Evolutionary conservation across 352 stramenopile genomes (phyloP).

Genomic region (Pythium coloratum): DNA sequence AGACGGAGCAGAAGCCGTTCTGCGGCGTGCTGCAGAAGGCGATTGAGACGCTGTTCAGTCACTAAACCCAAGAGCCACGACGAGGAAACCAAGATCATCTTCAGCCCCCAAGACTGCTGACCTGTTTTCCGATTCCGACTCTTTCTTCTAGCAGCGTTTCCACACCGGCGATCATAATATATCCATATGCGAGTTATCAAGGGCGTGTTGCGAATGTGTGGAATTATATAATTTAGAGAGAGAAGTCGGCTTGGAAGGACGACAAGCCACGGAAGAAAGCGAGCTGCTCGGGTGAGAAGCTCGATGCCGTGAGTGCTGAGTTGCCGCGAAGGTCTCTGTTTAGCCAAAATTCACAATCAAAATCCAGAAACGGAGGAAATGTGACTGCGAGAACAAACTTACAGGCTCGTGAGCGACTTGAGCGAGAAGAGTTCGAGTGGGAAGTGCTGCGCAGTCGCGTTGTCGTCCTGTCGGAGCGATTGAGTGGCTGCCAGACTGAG

Average conservation of each 20-base stretch:
- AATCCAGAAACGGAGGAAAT: neutral
- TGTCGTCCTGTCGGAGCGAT: slow-evolving; percentile 16
- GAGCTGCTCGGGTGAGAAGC: slow-evolving; percentile 23
- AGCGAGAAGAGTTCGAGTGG: slow-evolving; percentile 21
- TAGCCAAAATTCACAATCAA: neutral
- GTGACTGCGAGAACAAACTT: neutral
- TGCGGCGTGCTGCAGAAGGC: slow-evolving; percentile 86
- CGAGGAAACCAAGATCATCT: slow-evolving; percentile 2
- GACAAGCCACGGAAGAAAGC: slow-evolving; percentile 18
- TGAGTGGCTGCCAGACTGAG: neutral
- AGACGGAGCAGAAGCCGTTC: slow-evolving; percentile 93
- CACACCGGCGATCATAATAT: slow-evolving; percentile 21
- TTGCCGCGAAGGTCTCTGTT: slow-evolving; percentile 20
- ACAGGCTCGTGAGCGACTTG: slow-evolving; percentile 16
- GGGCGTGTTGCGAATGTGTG: neutral
- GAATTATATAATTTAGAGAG: slow-evolving; percentile 4
- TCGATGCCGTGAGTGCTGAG: slow-evolving; percentile 12
- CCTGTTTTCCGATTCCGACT: neutral
- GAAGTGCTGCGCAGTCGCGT: neutral
- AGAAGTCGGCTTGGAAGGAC: slow-evolving; percentile 23
- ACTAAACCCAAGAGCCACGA: slow-evolving; percentile 24
- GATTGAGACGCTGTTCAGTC: slow-evolving; percentile 72
- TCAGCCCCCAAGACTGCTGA: no score
- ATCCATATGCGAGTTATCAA: slow-evolving; percentile 16
- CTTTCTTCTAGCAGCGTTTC: slow-evolving; percentile 10